phyloP scores from a whole-genome alignment of 306 rosid species.

The Casuarina cunninghamiana region DNA sequence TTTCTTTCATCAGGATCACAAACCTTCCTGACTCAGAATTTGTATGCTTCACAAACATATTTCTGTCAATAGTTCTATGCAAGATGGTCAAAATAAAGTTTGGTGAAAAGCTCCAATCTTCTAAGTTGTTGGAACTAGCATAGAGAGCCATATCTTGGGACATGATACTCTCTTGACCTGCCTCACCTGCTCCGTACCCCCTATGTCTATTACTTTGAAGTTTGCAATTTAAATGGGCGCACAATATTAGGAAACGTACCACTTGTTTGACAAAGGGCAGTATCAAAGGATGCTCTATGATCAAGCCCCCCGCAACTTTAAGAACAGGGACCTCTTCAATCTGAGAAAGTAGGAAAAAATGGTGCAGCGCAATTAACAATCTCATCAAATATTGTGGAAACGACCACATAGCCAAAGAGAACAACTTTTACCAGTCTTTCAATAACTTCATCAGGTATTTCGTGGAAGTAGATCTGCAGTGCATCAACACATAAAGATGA shows the following conservation, averaged over 20 bases:
- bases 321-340: constrained; percentile 87
- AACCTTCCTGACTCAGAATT: not conserved
- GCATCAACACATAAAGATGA: constrained; percentile 30
- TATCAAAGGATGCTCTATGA: constrained; percentile 88
- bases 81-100: not conserved
- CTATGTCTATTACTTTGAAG: constrained; percentile 5
- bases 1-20: not conserved
- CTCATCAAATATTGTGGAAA: constrained; percentile 10
- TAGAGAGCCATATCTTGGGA: constrained; percentile 5
- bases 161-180: constrained; percentile 7
- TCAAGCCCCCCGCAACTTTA: constrained; percentile 87
- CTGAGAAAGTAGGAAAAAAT: constrained; percentile 33
- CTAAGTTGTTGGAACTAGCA: constrained; percentile 5
- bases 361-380: constrained; percentile 9
- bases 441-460: constrained; percentile 80
- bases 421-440: constrained; percentile 72
- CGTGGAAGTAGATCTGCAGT: constrained; percentile 82
- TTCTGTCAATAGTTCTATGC: not conserved
- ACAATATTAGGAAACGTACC: constrained; percentile 61
- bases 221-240: constrained; percentile 10
- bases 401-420: constrained; percentile 21
- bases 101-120: not conserved
- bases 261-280: constrained; percentile 78
- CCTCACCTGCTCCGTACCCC: constrained; percentile 3
- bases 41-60: not conserved